These are phyloP conservation scores for Trapa incisa DNA, from an alignment of 345 rosid species.

Conservation along the genomic window DNA sequence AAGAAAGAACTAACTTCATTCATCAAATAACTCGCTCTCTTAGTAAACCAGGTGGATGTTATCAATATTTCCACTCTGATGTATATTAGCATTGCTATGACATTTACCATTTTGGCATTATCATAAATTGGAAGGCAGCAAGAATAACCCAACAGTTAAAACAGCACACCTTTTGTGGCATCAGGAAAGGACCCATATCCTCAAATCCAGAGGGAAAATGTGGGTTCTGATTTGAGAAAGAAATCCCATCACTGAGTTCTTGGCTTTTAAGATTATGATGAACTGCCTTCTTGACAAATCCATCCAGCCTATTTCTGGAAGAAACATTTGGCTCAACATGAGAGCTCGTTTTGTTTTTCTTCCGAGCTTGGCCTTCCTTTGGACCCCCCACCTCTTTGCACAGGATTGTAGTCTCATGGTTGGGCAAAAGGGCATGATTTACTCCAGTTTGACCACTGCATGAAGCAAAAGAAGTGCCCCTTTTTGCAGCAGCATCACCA, in stretches of 20 bases:
- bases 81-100: not conserved
- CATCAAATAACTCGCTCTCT: not conserved
- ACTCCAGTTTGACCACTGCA: not conserved
- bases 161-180: conserved; percentile 10
- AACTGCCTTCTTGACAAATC: not conserved
- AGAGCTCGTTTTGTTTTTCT: not conserved
- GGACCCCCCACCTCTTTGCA: not conserved
- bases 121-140: not conserved
- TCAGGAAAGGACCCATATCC: not conserved
- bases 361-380: conserved; percentile 5
- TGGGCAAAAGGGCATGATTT: not conserved
- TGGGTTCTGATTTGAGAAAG: conserved; percentile 5
- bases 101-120: not conserved
- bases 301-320: not conserved
- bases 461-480: conserved; percentile 26
- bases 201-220: conserved; percentile 2
- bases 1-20: not conserved
- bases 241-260: conserved; percentile 2
- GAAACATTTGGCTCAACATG: conserved; percentile 1
- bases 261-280: conserved; percentile 2
- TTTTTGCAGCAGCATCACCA: conserved; percentile 23
- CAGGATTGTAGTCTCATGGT: not conserved
- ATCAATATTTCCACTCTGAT: not conserved
- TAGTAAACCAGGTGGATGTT: too few species aligned
- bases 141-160: not conserved